A percentile compares a stretch with the other conserved stretches of the same genome.
phyloP scores from a whole-genome alignment of 1,139 yeast genomes.

The Ashbya aceris region DNA sequence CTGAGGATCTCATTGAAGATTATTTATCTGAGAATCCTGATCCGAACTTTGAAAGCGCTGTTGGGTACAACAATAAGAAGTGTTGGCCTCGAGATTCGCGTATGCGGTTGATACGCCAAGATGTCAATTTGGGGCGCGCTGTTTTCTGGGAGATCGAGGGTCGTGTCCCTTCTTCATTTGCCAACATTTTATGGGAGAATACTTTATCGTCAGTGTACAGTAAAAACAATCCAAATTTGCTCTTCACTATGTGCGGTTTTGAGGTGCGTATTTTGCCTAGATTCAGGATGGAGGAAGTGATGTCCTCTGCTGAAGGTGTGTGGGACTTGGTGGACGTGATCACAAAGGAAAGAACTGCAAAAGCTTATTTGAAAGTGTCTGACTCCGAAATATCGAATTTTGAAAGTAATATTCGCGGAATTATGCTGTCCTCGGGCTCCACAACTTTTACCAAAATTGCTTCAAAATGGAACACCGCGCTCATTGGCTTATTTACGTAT shows the following conservation, averaged over 20 bases:
- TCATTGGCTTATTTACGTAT: conserved; percentile 78
- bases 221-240: conserved; percentile 75
- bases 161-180: conserved; percentile 67
- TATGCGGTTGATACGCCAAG: conserved; percentile 85
- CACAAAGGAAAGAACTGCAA: conserved; percentile 82
- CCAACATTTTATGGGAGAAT: conserved; percentile 71
- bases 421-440: conserved; percentile 91
- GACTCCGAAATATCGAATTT: conserved; percentile 72
- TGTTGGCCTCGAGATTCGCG: conserved; percentile 95
- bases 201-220: conserved; percentile 84
- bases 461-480: conserved; percentile 92
- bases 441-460: conserved; percentile 93
- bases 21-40: conserved; percentile 81
- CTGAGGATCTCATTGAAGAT: conserved; percentile 66
- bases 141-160: conserved; percentile 83
- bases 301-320: conserved; percentile 63
- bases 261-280: conserved; percentile 85
- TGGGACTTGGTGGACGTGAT: conserved; percentile 76
- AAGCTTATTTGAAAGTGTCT: conserved; percentile 78
- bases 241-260: conserved; percentile 91
- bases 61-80: conserved; percentile 77
- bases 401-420: conserved; percentile 77
- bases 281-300: conserved; percentile 42
- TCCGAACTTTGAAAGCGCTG: conserved; percentile 79
- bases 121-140: conserved; percentile 88